phyloP scores from a whole-genome alignment of 768 basidiomycete genomes.

The Bullera alba region DNA sequence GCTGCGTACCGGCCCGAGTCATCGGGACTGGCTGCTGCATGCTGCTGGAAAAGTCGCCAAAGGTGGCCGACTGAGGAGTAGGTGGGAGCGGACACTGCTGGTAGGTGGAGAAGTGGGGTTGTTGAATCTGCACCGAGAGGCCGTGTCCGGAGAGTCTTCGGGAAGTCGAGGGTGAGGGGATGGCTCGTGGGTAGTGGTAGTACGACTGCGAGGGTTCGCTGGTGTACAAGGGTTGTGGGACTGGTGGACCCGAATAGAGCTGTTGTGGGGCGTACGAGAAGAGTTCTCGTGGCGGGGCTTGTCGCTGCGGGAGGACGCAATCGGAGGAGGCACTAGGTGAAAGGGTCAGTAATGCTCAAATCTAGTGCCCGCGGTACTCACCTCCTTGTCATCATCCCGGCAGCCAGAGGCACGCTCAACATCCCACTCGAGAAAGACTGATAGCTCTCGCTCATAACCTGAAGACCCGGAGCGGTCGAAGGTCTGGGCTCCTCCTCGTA shows the following conservation, averaged over 20 bases:
- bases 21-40: slow-evolving; percentile 17
- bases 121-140: slow-evolving; percentile 12
- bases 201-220: slow-evolving; percentile 23
- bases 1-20: slow-evolving; percentile 30
- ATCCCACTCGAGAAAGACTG: slow-evolving; percentile 15
- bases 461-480: slow-evolving; percentile 23
- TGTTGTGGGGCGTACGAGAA: slow-evolving; percentile 33
- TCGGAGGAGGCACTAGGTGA: slow-evolving; percentile 28
- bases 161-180: slow-evolving; percentile 1
- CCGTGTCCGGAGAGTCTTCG: background rate
- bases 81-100: slow-evolving; percentile 11
- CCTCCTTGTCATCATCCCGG: slow-evolving; percentile 36
- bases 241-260: slow-evolving; percentile 20
- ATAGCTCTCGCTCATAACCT: slow-evolving; percentile 22
- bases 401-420: slow-evolving; percentile 32
- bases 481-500: slow-evolving; percentile 14
- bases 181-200: slow-evolving; percentile 9
- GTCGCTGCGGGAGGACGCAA: slow-evolving; percentile 17
- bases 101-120: slow-evolving; percentile 20
- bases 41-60: slow-evolving; percentile 3
- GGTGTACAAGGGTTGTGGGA: slow-evolving; percentile 26
- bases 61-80: slow-evolving; percentile 25
- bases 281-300: slow-evolving; percentile 30
- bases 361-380: slow-evolving; percentile 8
- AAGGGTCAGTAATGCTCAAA: slow-evolving; percentile 1